A percentile compares a stretch with the other conserved stretches of the same genome.
phyloP scores from a whole-genome alignment of 371 early-diverging fungal genomes.

The Rhizopus microsporus region DNA sequence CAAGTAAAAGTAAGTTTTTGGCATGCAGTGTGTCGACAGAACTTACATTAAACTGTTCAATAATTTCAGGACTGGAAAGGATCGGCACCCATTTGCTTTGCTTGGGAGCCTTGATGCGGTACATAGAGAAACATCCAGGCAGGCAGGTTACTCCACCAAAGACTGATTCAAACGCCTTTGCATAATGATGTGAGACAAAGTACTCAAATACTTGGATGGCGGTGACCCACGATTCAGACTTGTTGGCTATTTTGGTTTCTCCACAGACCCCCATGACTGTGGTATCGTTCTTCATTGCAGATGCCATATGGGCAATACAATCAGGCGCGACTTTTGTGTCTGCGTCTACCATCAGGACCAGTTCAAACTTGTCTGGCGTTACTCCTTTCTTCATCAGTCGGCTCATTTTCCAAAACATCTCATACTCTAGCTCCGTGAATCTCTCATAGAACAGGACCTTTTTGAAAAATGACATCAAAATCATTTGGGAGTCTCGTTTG shows the following conservation, averaged over 20 bases:
- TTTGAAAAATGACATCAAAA: conserved; percentile 96
- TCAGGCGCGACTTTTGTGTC: conserved; percentile 88
- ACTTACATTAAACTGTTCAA: conserved; percentile 87
- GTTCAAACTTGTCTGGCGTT: conserved; percentile 87
- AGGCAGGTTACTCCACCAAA: conserved; percentile 98
- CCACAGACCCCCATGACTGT: conserved; percentile 87
- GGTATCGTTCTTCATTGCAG: conserved; percentile 84
- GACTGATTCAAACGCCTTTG: conserved; percentile 94
- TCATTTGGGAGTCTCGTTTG: conserved; percentile 98
- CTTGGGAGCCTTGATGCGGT: conserved; percentile 79
- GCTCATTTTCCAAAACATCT: conserved; percentile 91
- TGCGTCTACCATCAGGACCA: conserved; percentile 97
- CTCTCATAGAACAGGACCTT: conserved; percentile 92
- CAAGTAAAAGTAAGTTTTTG: conserved; percentile 92
- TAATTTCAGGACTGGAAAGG: conserved; percentile 87
- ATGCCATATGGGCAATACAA: conserved; percentile 76
- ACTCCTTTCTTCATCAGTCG: conserved; percentile 75
- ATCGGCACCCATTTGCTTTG: conserved; percentile 83
- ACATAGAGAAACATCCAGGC: conserved; percentile 96
- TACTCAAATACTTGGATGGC: conserved; percentile 90
- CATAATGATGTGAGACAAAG: conserved; percentile 93
- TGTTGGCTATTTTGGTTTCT: conserved; percentile 87
- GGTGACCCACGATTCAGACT: conserved; percentile 69
- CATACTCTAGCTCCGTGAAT: conserved; percentile 94
- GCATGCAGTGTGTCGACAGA: conserved; percentile 93